Percentiles rank a stretch among this genome's conserved stretches.
Conservation (phyloP, 2,329 filamentous ascomycete species). For the Alternaria ethzedia region DNA sequence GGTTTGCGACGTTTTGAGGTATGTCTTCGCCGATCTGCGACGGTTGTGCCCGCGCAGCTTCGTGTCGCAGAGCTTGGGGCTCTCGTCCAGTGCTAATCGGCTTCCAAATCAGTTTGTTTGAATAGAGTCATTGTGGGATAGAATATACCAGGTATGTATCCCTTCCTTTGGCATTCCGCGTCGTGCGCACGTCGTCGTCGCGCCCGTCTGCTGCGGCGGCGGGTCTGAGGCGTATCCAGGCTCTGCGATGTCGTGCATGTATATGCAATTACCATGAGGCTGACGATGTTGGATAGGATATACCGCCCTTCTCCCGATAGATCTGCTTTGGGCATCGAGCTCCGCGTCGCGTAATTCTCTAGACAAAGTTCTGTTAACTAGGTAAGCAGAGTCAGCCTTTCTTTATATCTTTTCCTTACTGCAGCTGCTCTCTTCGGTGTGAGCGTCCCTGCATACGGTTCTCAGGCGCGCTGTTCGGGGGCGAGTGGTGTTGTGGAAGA, state of each 20-base stretch:
- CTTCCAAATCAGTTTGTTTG: constrained; percentile 33
- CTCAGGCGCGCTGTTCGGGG: neutral
- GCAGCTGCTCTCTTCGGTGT: neutral
- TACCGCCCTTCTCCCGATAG: constrained; percentile 37
- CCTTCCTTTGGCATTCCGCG: neutral
- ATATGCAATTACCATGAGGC: neutral
- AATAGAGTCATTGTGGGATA: constrained; percentile 36
- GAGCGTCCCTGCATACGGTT: neutral
- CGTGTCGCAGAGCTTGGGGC: constrained; percentile 15
- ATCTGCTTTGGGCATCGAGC: constrained; percentile 39
- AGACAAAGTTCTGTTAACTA: constrained; percentile 32
- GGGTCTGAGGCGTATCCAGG: neutral
- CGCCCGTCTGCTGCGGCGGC: neutral
- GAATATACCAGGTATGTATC: constrained; percentile 35
- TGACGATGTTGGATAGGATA: constrained; percentile 30
- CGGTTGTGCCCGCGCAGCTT: constrained; percentile 4
- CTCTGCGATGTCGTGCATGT: neutral
- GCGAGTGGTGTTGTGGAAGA: constrained; percentile 1
- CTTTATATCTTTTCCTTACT: neutral
- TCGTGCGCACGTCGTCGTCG: neutral
- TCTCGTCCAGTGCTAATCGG: constrained; percentile 36
- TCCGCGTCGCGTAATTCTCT: constrained; percentile 33
- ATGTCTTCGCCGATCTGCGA: constrained; percentile 23
- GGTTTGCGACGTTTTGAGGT: constrained; percentile 45
- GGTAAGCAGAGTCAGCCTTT: constrained; percentile 36